These are phyloP conservation scores for Gnomoniopsis sp. DNA, from an alignment of 2,329 filamentous ascomycete genomes.

Conservation along the genomic window DNA sequence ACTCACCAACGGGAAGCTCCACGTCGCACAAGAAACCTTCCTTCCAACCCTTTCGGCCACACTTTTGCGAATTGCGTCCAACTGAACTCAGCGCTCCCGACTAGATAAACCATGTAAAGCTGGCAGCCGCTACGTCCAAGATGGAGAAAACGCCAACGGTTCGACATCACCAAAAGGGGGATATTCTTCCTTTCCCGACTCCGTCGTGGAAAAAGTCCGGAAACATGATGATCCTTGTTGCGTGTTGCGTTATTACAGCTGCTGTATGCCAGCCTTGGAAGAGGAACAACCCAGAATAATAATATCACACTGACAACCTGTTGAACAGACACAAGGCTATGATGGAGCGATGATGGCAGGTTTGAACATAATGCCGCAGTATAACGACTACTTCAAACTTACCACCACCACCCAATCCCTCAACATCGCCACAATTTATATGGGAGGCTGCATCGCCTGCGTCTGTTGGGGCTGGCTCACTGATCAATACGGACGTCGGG, in stretches of 20 bases:
- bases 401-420: constrained; percentile 49
- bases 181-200: constrained; percentile 3
- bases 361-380: constrained; percentile 56
- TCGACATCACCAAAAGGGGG: not conserved
- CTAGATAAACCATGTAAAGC: too few relatives aligned
- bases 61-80: too few relatives aligned
- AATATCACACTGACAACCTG: not conserved
- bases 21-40: too few relatives aligned
- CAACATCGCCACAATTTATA: constrained; percentile 51
- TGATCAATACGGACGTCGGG: constrained; percentile 39
- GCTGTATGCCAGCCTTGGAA: constrained; percentile 6
- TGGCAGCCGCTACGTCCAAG: too few relatives aligned
- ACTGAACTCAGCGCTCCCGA: too few relatives aligned
- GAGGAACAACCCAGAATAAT: not conserved
- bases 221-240: constrained; percentile 5
- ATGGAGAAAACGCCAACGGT: not conserved
- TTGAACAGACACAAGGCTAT: constrained; percentile 9
- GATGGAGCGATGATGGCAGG: constrained; percentile 26
- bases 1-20: too few relatives aligned
- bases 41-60: too few relatives aligned
- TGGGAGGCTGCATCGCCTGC: constrained; percentile 44
- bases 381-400: constrained; percentile 53
- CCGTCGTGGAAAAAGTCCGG: constrained; percentile 1
- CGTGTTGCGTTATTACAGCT: constrained; percentile 9
- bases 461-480: constrained; percentile 40